Conservation (phyloP, 441 rosid genomes). For the Erodium trifolium region DNA sequence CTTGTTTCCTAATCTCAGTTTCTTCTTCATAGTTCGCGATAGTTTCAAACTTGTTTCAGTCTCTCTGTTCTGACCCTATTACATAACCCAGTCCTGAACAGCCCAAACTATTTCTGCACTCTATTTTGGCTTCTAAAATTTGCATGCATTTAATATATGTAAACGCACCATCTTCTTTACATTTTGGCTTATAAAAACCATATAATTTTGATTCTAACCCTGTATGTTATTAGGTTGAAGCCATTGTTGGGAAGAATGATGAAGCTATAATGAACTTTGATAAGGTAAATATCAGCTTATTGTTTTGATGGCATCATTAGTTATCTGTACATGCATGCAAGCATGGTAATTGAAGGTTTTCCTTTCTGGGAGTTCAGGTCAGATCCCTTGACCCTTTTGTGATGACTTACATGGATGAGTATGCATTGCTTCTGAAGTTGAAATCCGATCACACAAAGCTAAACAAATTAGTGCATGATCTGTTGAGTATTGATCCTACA, state of each 20-base stretch:
- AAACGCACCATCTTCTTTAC: background rate
- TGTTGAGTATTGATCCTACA: conserved; percentile 69
- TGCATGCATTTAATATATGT: no score
- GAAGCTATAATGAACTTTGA: conserved; percentile 84
- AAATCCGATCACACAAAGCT: conserved; percentile 77
- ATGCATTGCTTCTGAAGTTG: conserved; percentile 82
- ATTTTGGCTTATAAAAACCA: background rate
- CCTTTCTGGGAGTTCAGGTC: conserved; percentile 45
- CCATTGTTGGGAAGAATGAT: conserved; percentile 87
- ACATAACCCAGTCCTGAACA: background rate
- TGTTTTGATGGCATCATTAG: conserved; percentile 8
- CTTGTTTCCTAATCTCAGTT: background rate
- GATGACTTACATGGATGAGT: conserved; percentile 87
- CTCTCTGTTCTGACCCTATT: background rate
- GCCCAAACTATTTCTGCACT: background rate
- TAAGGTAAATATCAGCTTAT: conserved; percentile 44
- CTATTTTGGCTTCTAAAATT: background rate
- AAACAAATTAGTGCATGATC: conserved; percentile 82
- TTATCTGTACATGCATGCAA: conserved; percentile 3
- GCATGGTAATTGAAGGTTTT: conserved; percentile 6
- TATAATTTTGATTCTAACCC: conserved; percentile 7
- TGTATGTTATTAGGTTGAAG: conserved; percentile 59
- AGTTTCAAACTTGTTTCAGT: background rate
- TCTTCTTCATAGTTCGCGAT: background rate
- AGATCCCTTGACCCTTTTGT: conserved; percentile 84